These are phyloP conservation scores for Hypoxylon perforatum DNA, from an alignment of 495 filamentous ascomycete genomes.

Conservation along the genomic window DNA sequence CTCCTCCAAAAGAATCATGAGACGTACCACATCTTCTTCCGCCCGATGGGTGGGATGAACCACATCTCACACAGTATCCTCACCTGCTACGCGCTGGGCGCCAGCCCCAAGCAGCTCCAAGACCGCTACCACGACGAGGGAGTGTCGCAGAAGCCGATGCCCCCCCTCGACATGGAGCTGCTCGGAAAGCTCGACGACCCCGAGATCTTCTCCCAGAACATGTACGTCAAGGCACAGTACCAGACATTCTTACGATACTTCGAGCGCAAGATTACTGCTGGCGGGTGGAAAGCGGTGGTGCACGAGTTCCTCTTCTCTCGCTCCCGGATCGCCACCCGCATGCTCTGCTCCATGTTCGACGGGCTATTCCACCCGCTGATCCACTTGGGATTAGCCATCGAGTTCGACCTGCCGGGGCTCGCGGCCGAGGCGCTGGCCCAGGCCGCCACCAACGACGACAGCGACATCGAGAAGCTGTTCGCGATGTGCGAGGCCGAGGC, in stretches of 20 bases:
- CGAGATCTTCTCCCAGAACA: constrained; percentile 35
- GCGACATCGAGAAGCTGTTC: constrained; percentile 37
- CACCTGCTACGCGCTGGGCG: constrained; percentile 46
- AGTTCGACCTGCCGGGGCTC: constrained; percentile 51
- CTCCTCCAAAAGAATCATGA: constrained; percentile 73
- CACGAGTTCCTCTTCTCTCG: constrained; percentile 48
- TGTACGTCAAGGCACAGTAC: constrained; percentile 46
- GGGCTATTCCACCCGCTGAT: constrained; percentile 52
- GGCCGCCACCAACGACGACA: constrained; percentile 45
- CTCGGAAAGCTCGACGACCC: constrained; percentile 44
- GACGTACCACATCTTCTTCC: constrained; percentile 45
- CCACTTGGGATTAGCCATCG: constrained; percentile 54
- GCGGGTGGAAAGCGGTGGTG: constrained; percentile 46
- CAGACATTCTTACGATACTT: constrained; percentile 52
- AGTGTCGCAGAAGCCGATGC: constrained; percentile 43
- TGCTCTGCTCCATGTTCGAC: constrained; percentile 49
- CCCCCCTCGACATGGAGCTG: constrained; percentile 31
- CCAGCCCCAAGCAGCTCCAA: constrained; percentile 37
- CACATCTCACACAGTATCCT: constrained; percentile 53
- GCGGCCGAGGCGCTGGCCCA: constrained; percentile 54
- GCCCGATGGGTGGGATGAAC: constrained; percentile 41
- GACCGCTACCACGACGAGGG: constrained; percentile 43
- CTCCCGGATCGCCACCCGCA: constrained; percentile 43
- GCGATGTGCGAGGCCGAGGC: constrained; percentile 17
- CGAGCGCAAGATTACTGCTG: constrained; percentile 45